Conservation (phyloP, 495 filamentous ascomycete genomes). For the Thermothielavioides terrestris region DNA sequence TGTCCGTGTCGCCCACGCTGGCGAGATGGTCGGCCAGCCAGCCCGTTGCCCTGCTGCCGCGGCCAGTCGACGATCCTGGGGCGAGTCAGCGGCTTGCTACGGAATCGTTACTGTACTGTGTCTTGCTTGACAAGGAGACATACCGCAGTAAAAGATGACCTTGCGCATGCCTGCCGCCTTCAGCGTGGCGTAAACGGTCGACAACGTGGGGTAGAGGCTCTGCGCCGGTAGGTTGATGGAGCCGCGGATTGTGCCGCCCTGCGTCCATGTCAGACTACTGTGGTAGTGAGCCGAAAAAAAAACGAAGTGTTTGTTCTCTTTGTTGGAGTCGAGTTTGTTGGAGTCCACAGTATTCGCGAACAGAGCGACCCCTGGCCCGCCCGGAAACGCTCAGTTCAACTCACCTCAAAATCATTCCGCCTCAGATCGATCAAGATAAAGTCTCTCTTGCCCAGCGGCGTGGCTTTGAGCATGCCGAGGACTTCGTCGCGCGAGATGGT, state of each 20-base stretch:
- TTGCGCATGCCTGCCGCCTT: slow-evolving; percentile 38
- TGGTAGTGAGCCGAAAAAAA: too few species aligned
- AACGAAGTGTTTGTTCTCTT: too few species aligned
- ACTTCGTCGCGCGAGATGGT: slow-evolving; percentile 25
- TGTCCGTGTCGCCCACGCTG: slow-evolving; percentile 31
- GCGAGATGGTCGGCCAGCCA: slow-evolving; percentile 60
- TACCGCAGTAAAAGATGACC: slow-evolving; percentile 65
- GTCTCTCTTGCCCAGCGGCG: slow-evolving; percentile 31
- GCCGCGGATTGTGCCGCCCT: slow-evolving; percentile 61
- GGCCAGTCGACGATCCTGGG: slow-evolving; percentile 54
- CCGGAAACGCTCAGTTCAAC: slow-evolving; percentile 4
- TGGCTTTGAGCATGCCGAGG: slow-evolving; percentile 14
- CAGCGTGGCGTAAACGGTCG: slow-evolving; percentile 49
- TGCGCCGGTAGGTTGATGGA: slow-evolving; percentile 68
- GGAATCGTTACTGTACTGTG: too few species aligned
- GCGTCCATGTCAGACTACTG: background rate
- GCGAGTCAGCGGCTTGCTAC: background rate
- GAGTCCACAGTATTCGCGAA: too few species aligned
- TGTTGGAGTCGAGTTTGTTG: too few species aligned
- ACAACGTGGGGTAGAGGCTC: slow-evolving; percentile 50
- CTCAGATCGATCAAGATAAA: slow-evolving; percentile 58
- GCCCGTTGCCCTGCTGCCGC: slow-evolving; percentile 51
- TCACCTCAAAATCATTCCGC: slow-evolving; percentile 53
- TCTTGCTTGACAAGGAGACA: slow-evolving; percentile 14
- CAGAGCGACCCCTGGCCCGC: background rate